Evolutionary conservation across 352 stramenopile genomes (phyloP), one percentile per base, ranked within the genome.

Genomic region (Phytophthora parvispora): DNA sequence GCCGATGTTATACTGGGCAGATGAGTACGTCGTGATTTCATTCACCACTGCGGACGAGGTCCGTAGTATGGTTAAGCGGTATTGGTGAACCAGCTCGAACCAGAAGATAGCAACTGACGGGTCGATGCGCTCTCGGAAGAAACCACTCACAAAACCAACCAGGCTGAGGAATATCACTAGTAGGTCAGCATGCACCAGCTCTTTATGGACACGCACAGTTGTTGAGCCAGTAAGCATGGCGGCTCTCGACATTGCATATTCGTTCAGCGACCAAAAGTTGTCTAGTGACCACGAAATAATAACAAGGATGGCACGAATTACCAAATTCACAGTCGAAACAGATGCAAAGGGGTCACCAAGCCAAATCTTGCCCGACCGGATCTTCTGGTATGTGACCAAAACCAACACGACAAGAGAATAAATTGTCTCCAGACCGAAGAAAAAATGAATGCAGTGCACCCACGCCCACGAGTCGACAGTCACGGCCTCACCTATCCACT

Each of bases 291-390:
- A 84, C 2, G 74, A 74, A 2, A 72, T 9, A 0, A 81, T 43
- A 10, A 84, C 54, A 2, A 79, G 9, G 7, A 74, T n/a, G 2
- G 66, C 69, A 2, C 69, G 61, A 5, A 67, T 0, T 8, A 77
- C 51, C 0, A 82, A 42, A 6, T 34, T 71, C 18, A 53, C 55
- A 22, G 61, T 75, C 3, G 73, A 84, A 16, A 82, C 27, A 9
- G 75, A 74, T 9, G 77, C 63, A 43, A 86, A 86, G 1, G 78
- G 75, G 38, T 82, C 78, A 8, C 75, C 75, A 16, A 86, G 66
- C 78, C 78, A 84, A 15, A 84, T 22, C 50, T 83, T 84, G 9
- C 78, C 74, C 10, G 47, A 50, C 0, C 51, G 62, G 22, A 84
- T 1, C 16, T 72, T 83, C 12, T 69, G 75, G 25, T 78, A 80